Evolutionary conservation across 2,329 filamentous ascomycete genomes (phyloP), one percentile per base, ranked within the genome.

Genomic region (Monosporascus sp.): DNA sequence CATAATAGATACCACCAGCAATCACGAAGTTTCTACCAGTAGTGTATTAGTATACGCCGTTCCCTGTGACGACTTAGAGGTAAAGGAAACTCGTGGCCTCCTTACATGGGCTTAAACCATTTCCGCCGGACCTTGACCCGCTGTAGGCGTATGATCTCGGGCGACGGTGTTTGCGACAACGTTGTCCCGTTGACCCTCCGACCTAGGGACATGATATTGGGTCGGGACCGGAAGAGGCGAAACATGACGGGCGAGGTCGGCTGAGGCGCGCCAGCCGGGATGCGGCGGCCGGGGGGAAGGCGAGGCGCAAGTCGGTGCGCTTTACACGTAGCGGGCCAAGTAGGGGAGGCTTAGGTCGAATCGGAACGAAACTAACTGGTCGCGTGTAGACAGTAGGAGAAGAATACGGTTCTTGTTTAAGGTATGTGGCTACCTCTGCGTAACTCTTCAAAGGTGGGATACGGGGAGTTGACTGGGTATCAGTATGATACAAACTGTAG

Each of bases 1-100:
- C 41, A 53, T 64, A 69, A 37, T 57, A 74, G 2, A 69, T 55
- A 44, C 73, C 68, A 39, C 66, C 52, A 6, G 58, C 61, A 11
- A 68, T 54, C n/a, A 70, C 48, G 18, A 70, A 38, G 31, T 54
- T 58, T 20, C 64, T 65, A 22, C 37, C 22, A 15, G 25, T 44
- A 18, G 47, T 8, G 3, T 9, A 11, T 59, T 39, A 59, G 55
- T 41, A 51, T 45, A 9, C 7, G 18, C 37, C 17, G 9, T 4
- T 22, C 15, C 11, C 17, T 5, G 27, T 4, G 34, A 37, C 3
- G 11, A 5, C 27, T 45, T 45, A 18, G 11, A 8, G 9, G 3
- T 1, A 7, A 37, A 3, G 27, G 25, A n/a, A 6, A 24, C 7
- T 25, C 41, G n/a, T 3, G 31, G 36, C 9, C 39, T 54, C 27